Base-by-base conservation (phyloP, 352 stramenopile genomes). In the Globisporangium nagaii region DNA sequence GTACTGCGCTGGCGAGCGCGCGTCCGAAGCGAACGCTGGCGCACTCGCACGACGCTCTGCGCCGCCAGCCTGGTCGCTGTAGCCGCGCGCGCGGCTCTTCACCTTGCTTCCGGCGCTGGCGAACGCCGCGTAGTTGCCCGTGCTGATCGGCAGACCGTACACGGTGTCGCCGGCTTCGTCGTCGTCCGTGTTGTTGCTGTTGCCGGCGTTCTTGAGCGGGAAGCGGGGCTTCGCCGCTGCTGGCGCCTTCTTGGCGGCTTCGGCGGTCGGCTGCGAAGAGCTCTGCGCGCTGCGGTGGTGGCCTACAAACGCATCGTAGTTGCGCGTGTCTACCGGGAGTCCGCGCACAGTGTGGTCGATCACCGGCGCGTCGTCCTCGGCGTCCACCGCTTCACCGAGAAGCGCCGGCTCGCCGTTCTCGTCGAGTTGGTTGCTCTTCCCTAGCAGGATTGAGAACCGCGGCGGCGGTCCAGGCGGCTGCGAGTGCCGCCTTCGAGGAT, bases 81-180 rank as follows among this genome's bases (percentile, higher is more conserved):
- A 85, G n/a, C 75, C 68, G 35, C 76, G 60, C 39, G 71, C 46
- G 13, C 74, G 61, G 34, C 64, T 63, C 42, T 60, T 69, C 35
- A 59, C 64, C 24, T 68, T 44, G 3, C 17, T 46, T 32, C 28
- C 46, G 2, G 49, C 68, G 36, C 58, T 48, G 9, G 79, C 69
- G 34, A 83, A 66, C 28, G 72, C 62, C 31, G 71, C 61, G 58
- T 85, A 85, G 55, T 83, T 83, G 27, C 67, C 48, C 35, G 72
- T 81, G 31, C 65, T 62, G 15, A 85, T 69, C 2, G 74, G 72
- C 12, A 85, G 50, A 6, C 74, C 74, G 47, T 79, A 51, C 2
- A 81, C 74, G 1, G 70, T 73, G 44, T 83, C 68, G 17, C 60
- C 56, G 7, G 58, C 62, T 17, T 68, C 66, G n/a, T 65, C 56